These are phyloP conservation scores for Rhizopogon parksii DNA, from an alignment of 1,284 basidiomycete genomes.

Conservation along the genomic window DNA sequence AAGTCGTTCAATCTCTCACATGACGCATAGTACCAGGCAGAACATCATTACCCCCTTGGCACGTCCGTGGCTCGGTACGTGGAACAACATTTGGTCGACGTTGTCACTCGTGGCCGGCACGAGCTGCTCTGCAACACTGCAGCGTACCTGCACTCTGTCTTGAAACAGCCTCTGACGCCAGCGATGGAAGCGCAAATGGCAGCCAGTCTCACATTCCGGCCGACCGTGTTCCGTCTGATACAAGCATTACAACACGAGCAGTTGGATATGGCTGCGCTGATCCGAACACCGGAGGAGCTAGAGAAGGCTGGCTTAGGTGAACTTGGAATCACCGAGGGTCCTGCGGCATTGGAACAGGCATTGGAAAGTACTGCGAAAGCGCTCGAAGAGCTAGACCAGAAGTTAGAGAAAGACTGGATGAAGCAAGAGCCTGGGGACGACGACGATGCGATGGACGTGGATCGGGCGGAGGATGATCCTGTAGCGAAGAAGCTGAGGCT, in stretches of 20 bases:
- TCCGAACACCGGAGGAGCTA: conserved; percentile 55
- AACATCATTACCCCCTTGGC: conserved; percentile 26
- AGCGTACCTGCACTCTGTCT: conserved; percentile 13
- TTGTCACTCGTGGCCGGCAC: conserved; percentile 53
- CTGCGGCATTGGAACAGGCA: conserved; percentile 32
- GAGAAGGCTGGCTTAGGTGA: conserved; percentile 40
- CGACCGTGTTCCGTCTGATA: conserved; percentile 25
- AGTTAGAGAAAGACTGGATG: conserved; percentile 7
- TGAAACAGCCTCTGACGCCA: conserved; percentile 3
- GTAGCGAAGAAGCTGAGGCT: conserved; percentile 50
- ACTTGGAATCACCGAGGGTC: conserved; percentile 38
- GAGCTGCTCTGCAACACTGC: conserved; percentile 28
- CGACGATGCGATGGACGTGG: conserved; percentile 20
- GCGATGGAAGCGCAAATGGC: neutral
- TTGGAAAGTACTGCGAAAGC: conserved; percentile 19
- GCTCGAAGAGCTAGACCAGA: conserved; percentile 27
- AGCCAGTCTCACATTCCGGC: conserved; percentile 4
- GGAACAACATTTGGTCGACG: conserved; percentile 50
- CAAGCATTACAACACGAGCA: conserved; percentile 38
- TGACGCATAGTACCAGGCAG: neutral
- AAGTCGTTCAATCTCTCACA: neutral
- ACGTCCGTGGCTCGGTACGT: conserved; percentile 53
- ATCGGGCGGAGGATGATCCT: conserved; percentile 38
- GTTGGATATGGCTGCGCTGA: conserved; percentile 63
- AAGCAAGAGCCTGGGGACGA: conserved; percentile 11